Evolutionary conservation across 257 asterid species (phyloP), one percentile per base, ranked within the genome.

Genomic region (Salvia splendens): DNA sequence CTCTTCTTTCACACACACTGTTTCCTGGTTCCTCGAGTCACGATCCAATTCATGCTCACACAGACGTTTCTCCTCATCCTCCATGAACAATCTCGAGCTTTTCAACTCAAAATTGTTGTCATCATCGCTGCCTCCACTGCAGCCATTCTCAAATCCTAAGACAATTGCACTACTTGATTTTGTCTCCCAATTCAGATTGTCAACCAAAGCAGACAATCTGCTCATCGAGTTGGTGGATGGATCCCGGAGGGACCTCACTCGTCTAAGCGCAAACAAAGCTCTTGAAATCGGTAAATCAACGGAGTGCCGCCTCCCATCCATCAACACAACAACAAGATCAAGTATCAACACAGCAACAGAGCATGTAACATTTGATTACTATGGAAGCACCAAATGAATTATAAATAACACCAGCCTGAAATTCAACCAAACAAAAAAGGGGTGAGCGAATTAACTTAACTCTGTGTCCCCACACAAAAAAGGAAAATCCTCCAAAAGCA

Each of bases 241-340:
- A 71, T 88, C 96, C 20, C 96, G 83, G 61, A 88, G 93, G 5
- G 96, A 88, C 83, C 84, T 82, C 57, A 88, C 96, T 79, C 94
- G 79, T 72, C 85, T 78, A 11, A 88, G 91, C 17, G 94, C 96
- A 41, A 86, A 80, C 73, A 86, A 61, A 5, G 94, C 52, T 76
- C 80, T 86, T 14, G 94, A 77, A 73, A 86, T 78, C 46, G 96
- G 94, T 72, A 88, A 66, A 73, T 88, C 96, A 70, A 88, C 86
- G 3, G 93, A 88, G 73, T 84, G 96, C 17, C 94, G 82, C 74
- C 96, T 73, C 60, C 82, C 91, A 71, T 88, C 96, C 93, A 88
- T 84, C 77, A 32, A 50, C 8, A 69, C 50, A 24, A 73, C 41
- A 52, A 43, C 67, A 55, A 35, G 30, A 24, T 24, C 30, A 28